Conservation (phyloP, 2,329 filamentous ascomycete genomes). For the Trichophaea hybrida region DNA sequence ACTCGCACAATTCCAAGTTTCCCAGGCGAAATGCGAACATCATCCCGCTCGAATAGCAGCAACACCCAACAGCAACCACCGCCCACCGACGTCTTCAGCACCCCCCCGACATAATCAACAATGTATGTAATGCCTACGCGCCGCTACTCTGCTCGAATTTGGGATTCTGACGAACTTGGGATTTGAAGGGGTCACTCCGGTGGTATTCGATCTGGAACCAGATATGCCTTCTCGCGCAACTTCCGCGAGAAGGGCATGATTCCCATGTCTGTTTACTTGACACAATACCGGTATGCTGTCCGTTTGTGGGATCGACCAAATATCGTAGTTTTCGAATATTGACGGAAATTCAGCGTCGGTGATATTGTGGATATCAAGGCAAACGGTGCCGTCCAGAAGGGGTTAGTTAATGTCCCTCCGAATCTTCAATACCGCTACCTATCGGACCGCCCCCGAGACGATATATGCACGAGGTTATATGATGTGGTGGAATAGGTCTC, state of each 20-base stretch:
- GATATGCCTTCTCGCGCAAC: slow-evolving; percentile 84
- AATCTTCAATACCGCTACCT: not conserved
- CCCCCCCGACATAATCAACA: slow-evolving; percentile 3
- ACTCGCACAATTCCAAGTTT: too few species aligned
- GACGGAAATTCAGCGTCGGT: slow-evolving; percentile 52
- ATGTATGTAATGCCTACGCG: not conserved
- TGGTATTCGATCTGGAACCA: slow-evolving; percentile 76
- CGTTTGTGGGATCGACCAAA: slow-evolving; percentile 3
- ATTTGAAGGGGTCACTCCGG: slow-evolving; percentile 54
- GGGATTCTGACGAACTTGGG: slow-evolving; percentile 12
- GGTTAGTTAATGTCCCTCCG: slow-evolving; percentile 45
- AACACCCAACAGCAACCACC: not conserved
- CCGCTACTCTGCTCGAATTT: not conserved
- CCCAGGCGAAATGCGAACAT: too few species aligned
- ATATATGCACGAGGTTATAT: not conserved
- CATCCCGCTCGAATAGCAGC: too few species aligned
- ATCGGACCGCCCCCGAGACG: not conserved
- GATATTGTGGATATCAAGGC: slow-evolving; percentile 98
- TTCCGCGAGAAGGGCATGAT: slow-evolving; percentile 96
- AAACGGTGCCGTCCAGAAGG: slow-evolving; percentile 97
- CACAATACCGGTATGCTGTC: slow-evolving; percentile 60
- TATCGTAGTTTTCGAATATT: slow-evolving; percentile 22
- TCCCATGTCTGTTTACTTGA: slow-evolving; percentile 82
- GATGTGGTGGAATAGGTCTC: not conserved
- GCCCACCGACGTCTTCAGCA: not conserved